phyloP scores from a whole-genome alignment of 331 rosid genomes.

The Telfairia occidentalis region DNA sequence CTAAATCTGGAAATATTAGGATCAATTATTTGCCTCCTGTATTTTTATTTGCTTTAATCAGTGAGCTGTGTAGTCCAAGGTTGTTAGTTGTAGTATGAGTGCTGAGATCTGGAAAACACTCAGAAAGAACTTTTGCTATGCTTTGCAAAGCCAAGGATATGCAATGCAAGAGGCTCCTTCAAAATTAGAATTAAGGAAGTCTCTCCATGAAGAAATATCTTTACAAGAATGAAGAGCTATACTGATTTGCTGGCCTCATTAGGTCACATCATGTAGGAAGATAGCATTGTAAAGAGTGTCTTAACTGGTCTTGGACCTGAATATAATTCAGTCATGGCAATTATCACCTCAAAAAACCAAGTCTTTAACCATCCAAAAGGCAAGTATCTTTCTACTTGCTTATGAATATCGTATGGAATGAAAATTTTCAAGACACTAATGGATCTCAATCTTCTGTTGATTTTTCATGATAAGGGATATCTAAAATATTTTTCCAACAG shows the following conservation, averaged over 20 bases:
- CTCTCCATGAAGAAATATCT: not conserved
- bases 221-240: not conserved
- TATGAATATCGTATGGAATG: not conserved
- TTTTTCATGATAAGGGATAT: not conserved
- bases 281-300: not conserved
- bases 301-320: not conserved
- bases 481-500: conserved; percentile 19
- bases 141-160: not conserved
- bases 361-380: not conserved
- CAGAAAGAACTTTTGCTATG: not conserved
- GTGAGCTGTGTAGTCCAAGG: not conserved
- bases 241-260: not conserved
- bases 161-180: not conserved
- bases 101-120: not conserved
- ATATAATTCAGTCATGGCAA: not conserved
- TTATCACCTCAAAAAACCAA: not conserved
- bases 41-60: not conserved
- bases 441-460: not conserved
- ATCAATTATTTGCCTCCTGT: not conserved
- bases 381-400: not conserved
- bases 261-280: not conserved
- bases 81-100: not conserved
- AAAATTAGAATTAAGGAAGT: not conserved
- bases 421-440: not conserved
- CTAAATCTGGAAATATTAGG: not conserved